Base-by-base conservation (phyloP, 805 yeast species). In the Cyberlindnera nakhonratchasimensis region DNA sequence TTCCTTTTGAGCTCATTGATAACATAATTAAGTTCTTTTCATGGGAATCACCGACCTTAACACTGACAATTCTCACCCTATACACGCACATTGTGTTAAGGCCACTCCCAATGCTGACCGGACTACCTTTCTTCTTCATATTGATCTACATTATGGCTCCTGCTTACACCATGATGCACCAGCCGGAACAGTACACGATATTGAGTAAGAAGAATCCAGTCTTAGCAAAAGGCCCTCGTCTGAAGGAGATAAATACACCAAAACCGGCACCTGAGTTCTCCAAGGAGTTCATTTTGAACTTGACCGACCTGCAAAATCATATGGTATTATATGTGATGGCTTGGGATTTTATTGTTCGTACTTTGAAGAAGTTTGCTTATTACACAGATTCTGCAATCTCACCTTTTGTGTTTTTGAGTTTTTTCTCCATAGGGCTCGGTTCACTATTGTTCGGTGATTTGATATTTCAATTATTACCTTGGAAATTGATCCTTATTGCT, bases 221-320 rank as follows among this genome's bases (percentile, higher is more conserved):
- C 0, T 74, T 79, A 2, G 69, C 78, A 1, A 65, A 70, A 22
- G 80, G 78, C 1, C 78, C 79, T 3, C 29, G 13, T 8, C 9
- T 44, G 20, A 20, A 23, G 11, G 10, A 16, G 4, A 16, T 28
- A 1, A 37, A 40, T 13, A 8, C 26, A 8, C 53, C 53, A 7
- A 77, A 75, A 46, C 93, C 95, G 0, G 85, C 81, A 7, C 84
- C 90, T 5, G 88, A 87, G 59, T 69, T 85, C 37, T 80, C 90
- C 24, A 70, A 85, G 42, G 96, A 88, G 58, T 88, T 87, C 57
- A 62, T 82, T 17, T 58, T 87, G 43, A 88, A 88, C 58, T 67
- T 86, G 53, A 86, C 95, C 1, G 96, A 88, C 65, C 67, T 87
- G 45, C 96, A 88, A 57, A 88, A 88, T 58, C 82, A 80, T 55